Conservation (phyloP, 2,329 filamentous ascomycete genomes). For the Conoideocrella luteorostrata region DNA sequence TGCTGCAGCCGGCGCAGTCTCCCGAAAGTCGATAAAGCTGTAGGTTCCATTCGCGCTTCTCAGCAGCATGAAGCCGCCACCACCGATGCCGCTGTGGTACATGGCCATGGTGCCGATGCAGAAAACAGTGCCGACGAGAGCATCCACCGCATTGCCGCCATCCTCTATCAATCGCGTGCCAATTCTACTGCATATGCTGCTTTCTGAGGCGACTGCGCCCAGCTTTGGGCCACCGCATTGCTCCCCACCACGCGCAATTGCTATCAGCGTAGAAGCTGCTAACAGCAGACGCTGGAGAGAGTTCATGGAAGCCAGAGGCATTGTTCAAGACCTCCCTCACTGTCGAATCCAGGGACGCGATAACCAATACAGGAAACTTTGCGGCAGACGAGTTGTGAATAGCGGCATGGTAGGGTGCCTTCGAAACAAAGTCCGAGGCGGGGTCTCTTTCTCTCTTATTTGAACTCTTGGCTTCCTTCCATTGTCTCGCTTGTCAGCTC, state of each 20-base stretch:
- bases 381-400: too few species aligned
- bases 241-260: neutral
- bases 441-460: too few species aligned
- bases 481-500: too few species aligned
- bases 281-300: neutral
- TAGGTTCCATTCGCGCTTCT: slow-evolving; percentile 58
- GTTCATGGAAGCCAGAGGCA: neutral
- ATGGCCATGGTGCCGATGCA: slow-evolving; percentile 59
- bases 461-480: too few species aligned
- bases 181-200: slow-evolving; percentile 50
- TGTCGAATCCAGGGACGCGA: too few species aligned
- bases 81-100: slow-evolving; percentile 66
- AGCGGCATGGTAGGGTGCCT: too few species aligned
- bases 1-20: slow-evolving; percentile 73
- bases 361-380: neutral
- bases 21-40: slow-evolving; percentile 79
- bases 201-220: slow-evolving; percentile 58
- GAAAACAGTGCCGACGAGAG: slow-evolving; percentile 56
- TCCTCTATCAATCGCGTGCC: slow-evolving; percentile 49
- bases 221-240: slow-evolving; percentile 17
- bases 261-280: neutral
- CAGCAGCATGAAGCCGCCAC: slow-evolving; percentile 75
- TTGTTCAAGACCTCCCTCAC: too few species aligned
- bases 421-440: too few species aligned
- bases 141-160: slow-evolving; percentile 62